phyloP scores from a whole-genome alignment of 768 basidiomycete species.

The Hydnomerulius pinastri region DNA sequence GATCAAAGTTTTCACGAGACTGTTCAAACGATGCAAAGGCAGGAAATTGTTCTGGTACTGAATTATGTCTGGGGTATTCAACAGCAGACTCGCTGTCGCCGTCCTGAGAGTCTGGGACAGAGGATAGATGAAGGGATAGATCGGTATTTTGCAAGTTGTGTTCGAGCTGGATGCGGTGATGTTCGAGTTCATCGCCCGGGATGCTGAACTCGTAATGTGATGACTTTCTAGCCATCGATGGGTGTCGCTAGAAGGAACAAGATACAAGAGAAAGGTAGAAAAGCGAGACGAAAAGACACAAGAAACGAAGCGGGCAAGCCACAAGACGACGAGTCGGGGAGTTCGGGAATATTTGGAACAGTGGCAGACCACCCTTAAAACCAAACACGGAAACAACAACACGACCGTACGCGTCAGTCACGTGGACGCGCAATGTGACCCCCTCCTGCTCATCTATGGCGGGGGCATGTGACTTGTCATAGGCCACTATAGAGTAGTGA shows the following conservation, averaged over 20 bases:
- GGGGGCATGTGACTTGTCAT: too few relatives aligned
- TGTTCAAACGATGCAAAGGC: conserved; percentile 65
- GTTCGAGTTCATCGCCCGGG: conserved; percentile 71
- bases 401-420: conserved; percentile 28
- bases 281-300: conserved; percentile 12
- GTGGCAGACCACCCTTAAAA: conserved; percentile 5
- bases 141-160: conserved; percentile 74
- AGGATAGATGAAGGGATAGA: conserved; percentile 69
- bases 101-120: conserved; percentile 42
- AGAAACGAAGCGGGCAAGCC: conserved; percentile 5
- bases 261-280: conserved; percentile 15
- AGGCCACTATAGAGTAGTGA: too few relatives aligned
- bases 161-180: conserved; percentile 76
- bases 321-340: too few relatives aligned
- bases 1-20: conserved; percentile 57
- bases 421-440: conserved; percentile 24
- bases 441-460: too few relatives aligned
- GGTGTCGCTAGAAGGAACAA: conserved; percentile 17
- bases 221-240: conserved; percentile 26
- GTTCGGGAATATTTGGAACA: too few relatives aligned
- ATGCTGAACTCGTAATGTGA: conserved; percentile 53
- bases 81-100: conserved; percentile 52
- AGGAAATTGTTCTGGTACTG: conserved; percentile 54
- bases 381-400: conserved; percentile 26
- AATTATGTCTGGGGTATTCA: conserved; percentile 73